phyloP scores from a whole-genome alignment of 805 yeast species.

The Hanseniaspora singularis region DNA sequence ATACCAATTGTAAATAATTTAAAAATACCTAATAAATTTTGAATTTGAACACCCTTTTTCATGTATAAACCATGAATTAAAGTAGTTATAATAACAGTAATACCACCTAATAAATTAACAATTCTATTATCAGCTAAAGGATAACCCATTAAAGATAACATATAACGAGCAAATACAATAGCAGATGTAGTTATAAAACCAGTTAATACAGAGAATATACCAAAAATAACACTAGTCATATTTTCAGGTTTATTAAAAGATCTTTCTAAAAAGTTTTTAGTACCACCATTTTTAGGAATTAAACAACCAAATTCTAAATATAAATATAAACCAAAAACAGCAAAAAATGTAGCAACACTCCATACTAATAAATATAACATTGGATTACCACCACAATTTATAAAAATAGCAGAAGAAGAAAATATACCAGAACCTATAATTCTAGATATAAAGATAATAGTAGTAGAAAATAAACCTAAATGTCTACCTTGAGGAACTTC shows the following conservation, averaged over 20 bases:
- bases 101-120: slow-evolving; percentile 35
- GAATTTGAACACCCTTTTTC: slow-evolving; percentile 46
- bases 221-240: slow-evolving; percentile 41
- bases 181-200: slow-evolving; percentile 47
- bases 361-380: slow-evolving; percentile 49
- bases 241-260: slow-evolving; percentile 50
- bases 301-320: slow-evolving; percentile 60
- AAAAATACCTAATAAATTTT: slow-evolving; percentile 50
- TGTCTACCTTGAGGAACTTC: slow-evolving; percentile 61
- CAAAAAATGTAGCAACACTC: slow-evolving; percentile 47
- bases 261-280: slow-evolving; percentile 58
- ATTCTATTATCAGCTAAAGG: slow-evolving; percentile 26
- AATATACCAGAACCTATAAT: slow-evolving; percentile 72
- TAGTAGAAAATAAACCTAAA: slow-evolving; percentile 55
- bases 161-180: slow-evolving; percentile 51
- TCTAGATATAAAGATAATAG: slow-evolving; percentile 51
- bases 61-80: slow-evolving; percentile 48
- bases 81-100: slow-evolving; percentile 30
- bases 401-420: slow-evolving; percentile 56
- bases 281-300: slow-evolving; percentile 65
- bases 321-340: slow-evolving; percentile 55
- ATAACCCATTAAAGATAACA: slow-evolving; percentile 35
- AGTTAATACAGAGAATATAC: slow-evolving; percentile 39
- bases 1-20: slow-evolving; percentile 44
- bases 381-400: slow-evolving; percentile 58